These are phyloP conservation scores for Spathaspora girioi DNA, from an alignment of 805 yeast genomes.

Conservation along the genomic window DNA sequence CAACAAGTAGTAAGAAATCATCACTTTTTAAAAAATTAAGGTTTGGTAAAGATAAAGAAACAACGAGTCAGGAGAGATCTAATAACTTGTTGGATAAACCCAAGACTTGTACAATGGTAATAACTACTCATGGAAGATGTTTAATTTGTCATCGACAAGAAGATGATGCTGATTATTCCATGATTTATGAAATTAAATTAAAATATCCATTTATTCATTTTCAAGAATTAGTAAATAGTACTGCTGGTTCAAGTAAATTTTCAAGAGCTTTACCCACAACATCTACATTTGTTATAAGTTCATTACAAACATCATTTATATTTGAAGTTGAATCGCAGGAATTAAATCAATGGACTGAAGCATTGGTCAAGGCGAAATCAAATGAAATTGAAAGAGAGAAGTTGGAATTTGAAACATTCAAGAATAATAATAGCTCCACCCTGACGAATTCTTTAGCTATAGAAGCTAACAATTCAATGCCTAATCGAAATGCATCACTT, in stretches of 20 bases:
- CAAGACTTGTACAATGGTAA: conserved; percentile 48
- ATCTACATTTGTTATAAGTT: conserved; percentile 55
- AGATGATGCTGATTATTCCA: conserved; percentile 38
- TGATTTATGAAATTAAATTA: conserved; percentile 53
- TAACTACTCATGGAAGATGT: conserved; percentile 63
- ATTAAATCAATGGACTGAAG: conserved; percentile 54
- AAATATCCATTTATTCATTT: conserved; percentile 50
- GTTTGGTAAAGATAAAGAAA: conserved; percentile 4
- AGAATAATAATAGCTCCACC: not conserved
- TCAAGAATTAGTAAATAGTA: conserved; percentile 50
- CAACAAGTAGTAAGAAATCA: not conserved
- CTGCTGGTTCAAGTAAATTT: conserved; percentile 20
- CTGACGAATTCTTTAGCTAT: not conserved
- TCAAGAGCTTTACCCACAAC: conserved; percentile 32
- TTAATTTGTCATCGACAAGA: conserved; percentile 42
- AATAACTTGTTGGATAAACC: conserved; percentile 32
- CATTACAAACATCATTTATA: conserved; percentile 50
- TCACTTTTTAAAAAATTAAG: conserved; percentile 10
- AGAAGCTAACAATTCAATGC: not conserved
- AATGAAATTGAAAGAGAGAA: conserved; percentile 45
- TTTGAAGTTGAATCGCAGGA: conserved; percentile 54
- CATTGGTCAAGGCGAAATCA: conserved; percentile 46
- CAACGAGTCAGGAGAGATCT: not conserved
- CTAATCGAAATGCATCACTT: not conserved
- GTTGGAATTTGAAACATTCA: conserved; percentile 7